A percentile compares a stretch with the other conserved stretches of the same genome.
Evolutionary conservation across 176 grass and related monocot species (phyloP).

Genomic region (Phoenix roebelenii): DNA sequence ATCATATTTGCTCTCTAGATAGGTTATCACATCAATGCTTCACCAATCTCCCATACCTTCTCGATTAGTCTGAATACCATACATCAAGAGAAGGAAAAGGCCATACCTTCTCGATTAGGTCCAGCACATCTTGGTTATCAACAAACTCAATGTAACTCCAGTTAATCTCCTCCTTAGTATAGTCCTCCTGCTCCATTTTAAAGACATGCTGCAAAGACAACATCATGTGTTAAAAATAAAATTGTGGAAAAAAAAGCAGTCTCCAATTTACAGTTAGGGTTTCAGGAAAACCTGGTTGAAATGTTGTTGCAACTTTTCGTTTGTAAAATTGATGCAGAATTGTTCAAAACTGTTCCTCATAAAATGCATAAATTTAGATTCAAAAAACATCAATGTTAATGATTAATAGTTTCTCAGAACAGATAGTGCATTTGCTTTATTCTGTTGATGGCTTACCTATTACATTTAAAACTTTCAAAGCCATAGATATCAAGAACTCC

Average conservation of each 20-base stretch:
- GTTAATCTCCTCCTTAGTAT: conserved; percentile 84
- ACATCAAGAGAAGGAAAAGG: conserved; percentile 4
- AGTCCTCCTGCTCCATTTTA: conserved; percentile 98
- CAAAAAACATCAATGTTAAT: conserved; percentile 6
- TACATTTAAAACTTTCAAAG: conserved; percentile 97
- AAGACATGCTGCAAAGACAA: conserved; percentile 69
- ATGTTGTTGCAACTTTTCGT: conserved; percentile 96
- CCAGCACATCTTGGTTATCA: conserved; percentile 95
- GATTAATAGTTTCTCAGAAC: conserved; percentile 1
- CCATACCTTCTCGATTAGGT: conserved; percentile 87
- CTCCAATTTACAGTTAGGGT: conserved; percentile 6
- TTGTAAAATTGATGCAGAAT: conserved; percentile 95
- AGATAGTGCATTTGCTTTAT: neutral
- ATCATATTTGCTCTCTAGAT: too few species aligned
- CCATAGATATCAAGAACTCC: conserved; percentile 99
- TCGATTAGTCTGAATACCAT: neutral
- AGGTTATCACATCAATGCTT: too few species aligned
- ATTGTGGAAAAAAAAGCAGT: neutral
- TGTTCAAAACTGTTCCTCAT: conserved; percentile 76
- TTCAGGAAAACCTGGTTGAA: conserved; percentile 70
- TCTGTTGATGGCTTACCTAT: conserved; percentile 50
- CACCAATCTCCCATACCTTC: conserved; percentile 35
- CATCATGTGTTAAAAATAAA: conserved; percentile 3
- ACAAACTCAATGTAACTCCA: conserved; percentile 99
- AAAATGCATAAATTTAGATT: conserved; percentile 23